Conservation (phyloP, 495 filamentous ascomycete species). For the Bacidia rubella region DNA sequence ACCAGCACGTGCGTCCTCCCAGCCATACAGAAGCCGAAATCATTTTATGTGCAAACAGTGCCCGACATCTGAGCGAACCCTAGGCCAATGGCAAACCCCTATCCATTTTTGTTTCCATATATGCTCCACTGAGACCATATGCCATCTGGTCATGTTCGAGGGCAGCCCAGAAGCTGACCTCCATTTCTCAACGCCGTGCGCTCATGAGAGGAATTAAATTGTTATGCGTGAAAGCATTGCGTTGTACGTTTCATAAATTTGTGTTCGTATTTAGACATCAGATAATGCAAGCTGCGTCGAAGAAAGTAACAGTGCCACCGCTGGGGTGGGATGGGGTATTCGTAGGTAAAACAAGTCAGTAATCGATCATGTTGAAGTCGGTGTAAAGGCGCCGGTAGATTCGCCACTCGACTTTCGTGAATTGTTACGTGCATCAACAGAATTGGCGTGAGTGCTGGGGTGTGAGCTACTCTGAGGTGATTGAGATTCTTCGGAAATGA, state of each 20-base stretch:
- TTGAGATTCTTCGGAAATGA: slow-evolving; percentile 47
- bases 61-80: not conserved
- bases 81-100: not conserved
- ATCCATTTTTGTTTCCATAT: not conserved
- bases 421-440: slow-evolving; percentile 30
- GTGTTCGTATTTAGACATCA: not conserved
- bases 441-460: slow-evolving; percentile 44
- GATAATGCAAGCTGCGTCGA: not conserved
- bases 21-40: slow-evolving; percentile 7
- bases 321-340: not conserved
- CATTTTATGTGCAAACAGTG: slow-evolving; percentile 2
- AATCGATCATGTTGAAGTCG: slow-evolving; percentile 13
- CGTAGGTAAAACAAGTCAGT: not conserved
- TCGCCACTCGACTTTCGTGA: slow-evolving; percentile 16
- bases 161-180: not conserved
- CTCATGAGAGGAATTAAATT: not conserved
- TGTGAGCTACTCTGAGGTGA: slow-evolving; percentile 49
- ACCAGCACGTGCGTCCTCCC: not conserved
- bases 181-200: not conserved
- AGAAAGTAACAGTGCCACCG: not conserved
- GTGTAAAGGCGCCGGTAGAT: slow-evolving; percentile 12
- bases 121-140: not conserved
- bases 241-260: not conserved
- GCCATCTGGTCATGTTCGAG: not conserved
- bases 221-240: not conserved